A percentile compares a stretch with the other conserved stretches of the same genome.
Evolutionary conservation across 2,329 filamentous ascomycete genomes (phyloP).

Genomic region (Juglanconis juglandina): DNA sequence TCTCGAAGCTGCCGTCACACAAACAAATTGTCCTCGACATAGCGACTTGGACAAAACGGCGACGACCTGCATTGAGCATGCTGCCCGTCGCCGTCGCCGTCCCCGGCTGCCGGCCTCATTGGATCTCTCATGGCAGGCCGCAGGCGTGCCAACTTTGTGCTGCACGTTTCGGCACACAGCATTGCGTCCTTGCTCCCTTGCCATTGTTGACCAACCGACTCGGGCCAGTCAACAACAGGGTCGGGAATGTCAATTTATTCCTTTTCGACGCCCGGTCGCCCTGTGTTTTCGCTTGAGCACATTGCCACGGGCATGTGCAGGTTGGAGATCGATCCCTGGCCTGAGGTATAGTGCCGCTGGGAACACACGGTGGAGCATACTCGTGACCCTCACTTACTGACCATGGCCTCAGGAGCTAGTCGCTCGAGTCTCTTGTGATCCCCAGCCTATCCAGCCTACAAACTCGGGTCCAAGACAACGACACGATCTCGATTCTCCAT

Average conservation of each 20-base stretch:
- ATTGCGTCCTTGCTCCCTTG: slow-evolving; percentile 12
- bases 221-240: slow-evolving; percentile 25
- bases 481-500: slow-evolving; percentile 7
- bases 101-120: slow-evolving; percentile 7
- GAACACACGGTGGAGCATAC: not conserved
- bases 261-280: not conserved
- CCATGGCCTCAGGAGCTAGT: not conserved
- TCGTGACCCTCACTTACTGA: not conserved
- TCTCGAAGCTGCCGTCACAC: slow-evolving; percentile 5
- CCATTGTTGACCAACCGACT: slow-evolving; percentile 23
- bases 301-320: slow-evolving; percentile 5
- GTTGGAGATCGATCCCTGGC: not conserved
- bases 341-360: not conserved
- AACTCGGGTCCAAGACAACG: not conserved
- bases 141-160: slow-evolving; percentile 2
- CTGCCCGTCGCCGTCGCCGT: slow-evolving; percentile 12
- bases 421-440: no score
- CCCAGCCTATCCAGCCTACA: no score
- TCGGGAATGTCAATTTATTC: slow-evolving; percentile 1
- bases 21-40: slow-evolving; percentile 14
- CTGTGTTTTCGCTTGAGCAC: not conserved
- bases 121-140: not conserved
- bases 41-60: not conserved
- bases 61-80: not conserved
- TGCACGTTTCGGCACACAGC: slow-evolving; percentile 12